phyloP scores from a whole-genome alignment of 2,329 filamentous ascomycete genomes.

The Aspergillus aculeatinus region DNA sequence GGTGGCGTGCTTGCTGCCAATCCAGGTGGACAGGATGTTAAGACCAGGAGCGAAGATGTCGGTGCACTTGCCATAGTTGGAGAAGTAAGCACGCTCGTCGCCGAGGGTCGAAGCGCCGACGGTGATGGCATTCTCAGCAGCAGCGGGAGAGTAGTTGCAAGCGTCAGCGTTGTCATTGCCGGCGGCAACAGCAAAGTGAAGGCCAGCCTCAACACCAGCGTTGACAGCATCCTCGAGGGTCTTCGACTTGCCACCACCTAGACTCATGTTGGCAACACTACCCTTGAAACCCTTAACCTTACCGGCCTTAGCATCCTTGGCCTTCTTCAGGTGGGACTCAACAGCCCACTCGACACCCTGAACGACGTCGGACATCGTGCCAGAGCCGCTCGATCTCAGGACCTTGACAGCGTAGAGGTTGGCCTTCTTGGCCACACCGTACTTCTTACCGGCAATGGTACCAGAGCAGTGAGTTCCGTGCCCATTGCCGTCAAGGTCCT shows the following conservation, averaged over 20 bases:
- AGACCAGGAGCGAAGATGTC: slow-evolving; percentile 98
- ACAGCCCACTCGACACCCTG: slow-evolving; percentile 97
- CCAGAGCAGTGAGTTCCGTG: slow-evolving; percentile 99
- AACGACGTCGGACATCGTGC: slow-evolving; percentile 97
- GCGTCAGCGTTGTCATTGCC: slow-evolving; percentile 99
- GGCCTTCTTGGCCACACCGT: slow-evolving; percentile 99
- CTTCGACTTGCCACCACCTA: slow-evolving; percentile 94
- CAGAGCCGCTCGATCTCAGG: slow-evolving; percentile 92
- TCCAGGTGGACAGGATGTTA: slow-evolving; percentile 98
- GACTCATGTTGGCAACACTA: slow-evolving; percentile 98
- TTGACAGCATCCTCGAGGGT: slow-evolving; percentile 91
- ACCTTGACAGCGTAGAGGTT: slow-evolving; percentile 97
- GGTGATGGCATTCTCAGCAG: slow-evolving; percentile 86
- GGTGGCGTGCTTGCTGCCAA: slow-evolving; percentile 89
- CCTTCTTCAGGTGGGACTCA: slow-evolving; percentile 71
- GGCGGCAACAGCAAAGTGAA: slow-evolving; percentile 97
- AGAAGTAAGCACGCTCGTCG: slow-evolving; percentile 99
- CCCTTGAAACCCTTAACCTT: slow-evolving; percentile 98
- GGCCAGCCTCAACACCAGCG: slow-evolving; percentile 83
- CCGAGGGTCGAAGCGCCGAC: slow-evolving; percentile 91
- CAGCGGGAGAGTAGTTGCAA: slow-evolving; percentile 98
- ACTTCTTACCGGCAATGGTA: slow-evolving; percentile 96
- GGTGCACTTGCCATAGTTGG: slow-evolving; percentile 99
- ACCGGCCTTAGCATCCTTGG: slow-evolving; percentile 75
- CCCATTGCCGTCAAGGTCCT: slow-evolving; percentile 90